Evolutionary conservation across 202 grass and related monocot species (phyloP), one percentile per base, ranked within the genome.

Genomic region (Setaria italica): DNA sequence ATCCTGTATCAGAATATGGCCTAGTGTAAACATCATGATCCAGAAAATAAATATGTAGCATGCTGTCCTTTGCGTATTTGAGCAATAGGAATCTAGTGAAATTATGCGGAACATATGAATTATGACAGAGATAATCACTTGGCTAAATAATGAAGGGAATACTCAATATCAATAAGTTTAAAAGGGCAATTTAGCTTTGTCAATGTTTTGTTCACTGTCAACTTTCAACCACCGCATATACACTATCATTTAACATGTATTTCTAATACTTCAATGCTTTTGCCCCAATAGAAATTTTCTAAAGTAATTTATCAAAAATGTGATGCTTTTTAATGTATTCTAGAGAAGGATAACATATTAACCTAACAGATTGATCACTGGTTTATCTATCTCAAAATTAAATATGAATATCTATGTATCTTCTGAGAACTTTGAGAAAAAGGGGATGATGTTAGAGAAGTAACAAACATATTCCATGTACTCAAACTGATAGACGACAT

Each of bases 401-500:
- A 70, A 80, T 72, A 57, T 46, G 13, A 81, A 55, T 57, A 76
- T 65, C 16, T 57, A 43, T 55, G 39, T 21, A 78, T 43, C 29
- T 77, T 56, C 66, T 19, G 9, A 59, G 1, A 85, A 68, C 2
- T 47, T 47, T 14, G 3, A 67, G 25, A 55, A 56, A 55, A 33
- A 17, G 57, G 54, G 82, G 30, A 49, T 63, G 34, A 21, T 70
- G 19, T 54, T 16, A 42, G 62, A 71, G 83, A 83, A 78, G 60
- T 72, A 88, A 89, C 91, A 54, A 79, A 99, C 97, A 90, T 99
- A 97, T 99, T 99, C 97, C 94, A 99, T 99, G 68, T 92, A 94
- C 81, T 99, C 97, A 14, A 97, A 99, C 69, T 97, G 97, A 88
- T 92, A 99, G 51, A 99, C 94, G 41, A 99, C 97, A 72, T 99